phyloP scores from a whole-genome alignment of 1,284 basidiomycete genomes.

The Lentinula novae-zelandiae region DNA sequence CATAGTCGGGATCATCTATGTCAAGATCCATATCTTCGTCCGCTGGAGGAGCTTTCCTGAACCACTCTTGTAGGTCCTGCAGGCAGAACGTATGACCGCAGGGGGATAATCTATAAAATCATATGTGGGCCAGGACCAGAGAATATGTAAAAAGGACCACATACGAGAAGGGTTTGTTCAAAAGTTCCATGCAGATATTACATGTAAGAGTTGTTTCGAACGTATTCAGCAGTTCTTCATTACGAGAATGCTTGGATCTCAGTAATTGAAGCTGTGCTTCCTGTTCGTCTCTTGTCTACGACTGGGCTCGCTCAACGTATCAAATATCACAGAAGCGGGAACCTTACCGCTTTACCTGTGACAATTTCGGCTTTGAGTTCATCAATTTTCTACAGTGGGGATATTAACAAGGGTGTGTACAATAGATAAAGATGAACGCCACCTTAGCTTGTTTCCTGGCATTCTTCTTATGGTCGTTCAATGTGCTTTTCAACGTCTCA shows the following conservation, averaged over 20 bases:
- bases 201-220: slow-evolving; percentile 62
- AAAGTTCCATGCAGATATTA: slow-evolving; percentile 71
- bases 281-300: slow-evolving; percentile 47
- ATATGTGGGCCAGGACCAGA: neutral
- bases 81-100: slow-evolving; percentile 73
- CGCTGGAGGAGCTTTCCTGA: slow-evolving; percentile 56
- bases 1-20: slow-evolving; percentile 42
- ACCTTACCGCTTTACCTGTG: slow-evolving; percentile 29
- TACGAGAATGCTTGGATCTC: slow-evolving; percentile 44
- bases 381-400: slow-evolving; percentile 39
- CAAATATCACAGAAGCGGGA: neutral
- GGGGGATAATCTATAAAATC: slow-evolving; percentile 50
- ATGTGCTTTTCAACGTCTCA: slow-evolving; percentile 36
- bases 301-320: neutral
- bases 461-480: slow-evolving; percentile 46
- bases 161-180: slow-evolving; percentile 62
- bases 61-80: slow-evolving; percentile 70
- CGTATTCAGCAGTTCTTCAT: slow-evolving; percentile 50
- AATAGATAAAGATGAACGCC: slow-evolving; percentile 9
- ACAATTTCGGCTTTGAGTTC: slow-evolving; percentile 42
- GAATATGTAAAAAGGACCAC: slow-evolving; percentile 23
- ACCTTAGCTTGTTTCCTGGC: slow-evolving; percentile 60
- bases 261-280: slow-evolving; percentile 42
- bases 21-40: slow-evolving; percentile 52
- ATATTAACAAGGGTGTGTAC: neutral